Conservation (phyloP, 768 basidiomycete genomes). For the Auricularia cornea region DNA sequence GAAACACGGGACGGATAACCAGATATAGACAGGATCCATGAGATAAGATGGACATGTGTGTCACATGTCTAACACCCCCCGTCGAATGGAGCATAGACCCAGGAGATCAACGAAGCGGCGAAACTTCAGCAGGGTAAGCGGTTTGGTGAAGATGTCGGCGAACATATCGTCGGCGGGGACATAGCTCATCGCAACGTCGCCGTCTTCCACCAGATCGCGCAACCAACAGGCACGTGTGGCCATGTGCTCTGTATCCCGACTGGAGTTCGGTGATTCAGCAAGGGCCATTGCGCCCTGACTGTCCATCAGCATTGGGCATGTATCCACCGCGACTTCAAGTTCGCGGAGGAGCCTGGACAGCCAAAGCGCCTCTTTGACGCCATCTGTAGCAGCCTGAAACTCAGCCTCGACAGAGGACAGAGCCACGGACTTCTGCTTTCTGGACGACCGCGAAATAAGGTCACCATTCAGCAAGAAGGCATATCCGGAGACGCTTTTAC, state of each 20-base stretch:
- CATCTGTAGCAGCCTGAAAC: conserved; percentile 16
- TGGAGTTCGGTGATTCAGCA: conserved; percentile 20
- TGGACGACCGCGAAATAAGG: conserved; percentile 17
- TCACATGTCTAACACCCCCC: not conserved
- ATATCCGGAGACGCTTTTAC: conserved; percentile 27
- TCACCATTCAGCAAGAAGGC: conserved; percentile 17
- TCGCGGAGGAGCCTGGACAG: conserved; percentile 10
- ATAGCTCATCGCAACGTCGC: conserved; percentile 21
- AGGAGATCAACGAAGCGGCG: not conserved
- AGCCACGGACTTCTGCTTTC: conserved; percentile 18
- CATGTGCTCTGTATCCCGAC: conserved; percentile 31
- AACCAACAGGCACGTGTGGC: conserved; percentile 15
- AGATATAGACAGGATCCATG: too few species aligned
- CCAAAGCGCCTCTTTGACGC: conserved; percentile 10
- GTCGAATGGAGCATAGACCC: not conserved
- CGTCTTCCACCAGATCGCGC: not conserved
- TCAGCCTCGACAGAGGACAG: conserved; percentile 22
- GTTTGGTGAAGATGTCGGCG: conserved; percentile 36
- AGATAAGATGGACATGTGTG: not conserved
- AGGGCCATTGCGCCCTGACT: conserved; percentile 25
- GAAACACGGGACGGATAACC: too few species aligned
- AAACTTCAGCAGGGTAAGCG: conserved; percentile 12
- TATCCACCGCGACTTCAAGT: not conserved
- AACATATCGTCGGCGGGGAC: conserved; percentile 27
- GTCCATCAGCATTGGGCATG: conserved; percentile 8